Conservation (phyloP, 495 filamentous ascomycete species). For the Monascus purpureus region DNA sequence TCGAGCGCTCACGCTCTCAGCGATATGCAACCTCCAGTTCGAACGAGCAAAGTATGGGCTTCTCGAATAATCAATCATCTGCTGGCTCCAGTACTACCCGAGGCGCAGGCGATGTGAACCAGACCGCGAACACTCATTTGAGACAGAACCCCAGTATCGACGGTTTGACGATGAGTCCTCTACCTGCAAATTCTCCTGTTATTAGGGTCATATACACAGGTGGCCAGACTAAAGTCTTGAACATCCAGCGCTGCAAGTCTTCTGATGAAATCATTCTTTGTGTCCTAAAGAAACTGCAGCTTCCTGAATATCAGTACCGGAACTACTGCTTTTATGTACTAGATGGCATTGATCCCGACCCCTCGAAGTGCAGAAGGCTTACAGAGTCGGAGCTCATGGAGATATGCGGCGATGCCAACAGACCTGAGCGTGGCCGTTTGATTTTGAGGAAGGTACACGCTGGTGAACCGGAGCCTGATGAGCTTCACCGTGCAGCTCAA, state of each 20-base stretch:
- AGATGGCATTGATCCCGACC: constrained; percentile 69
- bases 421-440: constrained; percentile 70
- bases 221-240: constrained; percentile 80
- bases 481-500: constrained; percentile 66
- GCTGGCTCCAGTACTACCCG: constrained; percentile 32
- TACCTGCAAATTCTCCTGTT: constrained; percentile 66
- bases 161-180: constrained; percentile 61
- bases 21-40: constrained; percentile 39
- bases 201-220: constrained; percentile 86
- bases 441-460: constrained; percentile 82
- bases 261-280: constrained; percentile 80
- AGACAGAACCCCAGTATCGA: constrained; percentile 61
- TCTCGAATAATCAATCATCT: constrained; percentile 38
- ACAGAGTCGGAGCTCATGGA: constrained; percentile 75
- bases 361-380: constrained; percentile 61
- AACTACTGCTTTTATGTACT: constrained; percentile 77
- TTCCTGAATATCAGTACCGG: constrained; percentile 60
- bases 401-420: constrained; percentile 47
- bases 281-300: constrained; percentile 67
- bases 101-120: constrained; percentile 21
- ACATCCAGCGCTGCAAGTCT: constrained; percentile 76
- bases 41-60: constrained; percentile 32
- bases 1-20: constrained; percentile 29
- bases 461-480: constrained; percentile 68
- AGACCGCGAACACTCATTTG: constrained; percentile 24